Percentiles rank a stretch among this genome's conserved stretches.
Evolutionary conservation across 139 green algal species (phyloP).

Genomic region (Auxenochlorella pyrenoidosa): DNA sequence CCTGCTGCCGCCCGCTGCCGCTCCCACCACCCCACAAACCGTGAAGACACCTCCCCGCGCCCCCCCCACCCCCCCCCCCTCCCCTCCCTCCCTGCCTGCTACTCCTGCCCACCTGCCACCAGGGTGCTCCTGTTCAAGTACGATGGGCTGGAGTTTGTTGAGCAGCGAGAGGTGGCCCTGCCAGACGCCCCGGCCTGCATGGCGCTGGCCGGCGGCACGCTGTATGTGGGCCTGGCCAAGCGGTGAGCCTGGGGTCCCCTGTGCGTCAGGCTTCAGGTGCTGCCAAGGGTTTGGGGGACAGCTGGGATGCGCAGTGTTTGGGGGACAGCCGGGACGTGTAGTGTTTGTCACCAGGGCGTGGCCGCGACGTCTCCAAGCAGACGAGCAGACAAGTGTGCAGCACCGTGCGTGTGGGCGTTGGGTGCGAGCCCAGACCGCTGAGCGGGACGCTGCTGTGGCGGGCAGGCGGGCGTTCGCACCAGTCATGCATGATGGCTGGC

Average conservation of each 20-base stretch:
- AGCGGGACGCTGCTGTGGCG: neutral
- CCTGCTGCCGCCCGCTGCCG: too few relatives aligned
- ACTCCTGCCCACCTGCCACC: neutral
- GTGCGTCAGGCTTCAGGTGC: neutral
- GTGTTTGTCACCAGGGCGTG: too few relatives aligned
- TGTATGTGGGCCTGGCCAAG: conserved; percentile 45
- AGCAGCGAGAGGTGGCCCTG: conserved; percentile 60
- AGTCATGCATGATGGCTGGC: neutral
- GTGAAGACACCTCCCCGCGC: too few relatives aligned
- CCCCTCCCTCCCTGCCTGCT: neutral
- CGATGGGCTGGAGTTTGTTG: conserved; percentile 57
- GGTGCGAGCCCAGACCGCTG: too few relatives aligned
- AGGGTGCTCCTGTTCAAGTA: conserved; percentile 52
- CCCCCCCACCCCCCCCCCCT: too few relatives aligned
- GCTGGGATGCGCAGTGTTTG: too few relatives aligned
- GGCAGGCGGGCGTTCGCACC: too few relatives aligned
- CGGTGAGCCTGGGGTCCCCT: neutral
- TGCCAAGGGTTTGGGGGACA: too few relatives aligned
- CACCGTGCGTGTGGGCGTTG: too few relatives aligned
- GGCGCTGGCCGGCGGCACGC: conserved; percentile 41
- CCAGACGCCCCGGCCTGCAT: conserved; percentile 46
- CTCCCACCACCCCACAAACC: neutral
- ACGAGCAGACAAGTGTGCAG: too few relatives aligned
- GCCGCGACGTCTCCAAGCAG: too few relatives aligned
- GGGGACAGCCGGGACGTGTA: too few relatives aligned